Evolutionary conservation across 345 rosid species (phyloP), one percentile per base, ranked within the genome.

Genomic region (Brassica rapa): DNA sequence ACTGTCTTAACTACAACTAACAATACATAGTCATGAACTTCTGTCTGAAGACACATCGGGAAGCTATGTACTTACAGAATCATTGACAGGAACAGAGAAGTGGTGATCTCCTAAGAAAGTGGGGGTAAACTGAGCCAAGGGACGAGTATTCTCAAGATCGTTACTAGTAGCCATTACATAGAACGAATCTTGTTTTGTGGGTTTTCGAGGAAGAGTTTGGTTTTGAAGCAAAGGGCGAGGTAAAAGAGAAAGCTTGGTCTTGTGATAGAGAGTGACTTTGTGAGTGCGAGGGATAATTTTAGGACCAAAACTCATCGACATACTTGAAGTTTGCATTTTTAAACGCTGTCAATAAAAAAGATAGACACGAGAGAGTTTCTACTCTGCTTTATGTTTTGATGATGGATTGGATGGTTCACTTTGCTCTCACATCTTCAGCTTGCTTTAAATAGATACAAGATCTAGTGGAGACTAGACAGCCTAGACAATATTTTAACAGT

Each of bases 71-170:
- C 72, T 68, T 68, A 68, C 72, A 46, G n/a, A 24, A 5, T 19
- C 29, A 12, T 55, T 11, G 6, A 55, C 4, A 19, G 65, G 74
- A 57, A 70, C 16, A 6, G 51, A 32, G 74, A 70, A 61, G 53
- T 56, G 19, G 30, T 57, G 53, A 10, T 70, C 65, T 0, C 53
- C 74, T 46, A 49, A 35, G 23, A 12, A 14, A 12, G 66, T 56
- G 12, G 74, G 74, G 10, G 74, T 6, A 71, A 71, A 71, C 2
- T 71, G 19, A 2, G n/a, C 59, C 66, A 71, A 59, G 6, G 74
- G 66, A 33, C 74, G 74, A 35, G 33, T 71, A 15, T 8, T 57
- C 51, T 71, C 74, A 57, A 56, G 64, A 70, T 70, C 65, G 1
- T 6, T 24, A 46, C 33, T 53, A 56, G 23, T 56, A 41, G 29